phyloP scores from a whole-genome alignment of 1,284 basidiomycete species.

The Ustilago bromivora region DNA sequence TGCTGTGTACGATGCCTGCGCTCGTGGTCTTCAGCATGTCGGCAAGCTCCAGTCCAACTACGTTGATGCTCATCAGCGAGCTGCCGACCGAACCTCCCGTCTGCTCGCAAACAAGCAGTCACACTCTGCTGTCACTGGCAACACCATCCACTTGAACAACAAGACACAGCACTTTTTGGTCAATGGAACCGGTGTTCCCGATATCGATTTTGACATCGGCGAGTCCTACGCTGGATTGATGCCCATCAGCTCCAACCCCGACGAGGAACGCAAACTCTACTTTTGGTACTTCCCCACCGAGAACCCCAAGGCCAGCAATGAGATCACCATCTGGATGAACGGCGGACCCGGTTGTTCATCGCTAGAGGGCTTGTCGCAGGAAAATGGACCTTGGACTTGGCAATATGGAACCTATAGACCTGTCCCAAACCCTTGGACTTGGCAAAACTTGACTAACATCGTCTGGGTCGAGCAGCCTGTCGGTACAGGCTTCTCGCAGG shows the following conservation, averaged over 20 bases:
- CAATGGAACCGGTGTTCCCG: slow-evolving; percentile 49
- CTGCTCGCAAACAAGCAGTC: slow-evolving; percentile 22
- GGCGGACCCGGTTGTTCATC: slow-evolving; percentile 80
- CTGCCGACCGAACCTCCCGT: slow-evolving; percentile 23
- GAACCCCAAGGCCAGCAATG: slow-evolving; percentile 77
- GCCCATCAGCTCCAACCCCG: slow-evolving; percentile 40
- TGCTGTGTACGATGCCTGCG: slow-evolving; percentile 38
- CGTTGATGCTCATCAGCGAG: slow-evolving; percentile 30
- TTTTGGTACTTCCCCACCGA: slow-evolving; percentile 89
- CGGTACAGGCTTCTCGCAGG: slow-evolving; percentile 83
- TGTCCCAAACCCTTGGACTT: slow-evolving; percentile 79
- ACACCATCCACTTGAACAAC: slow-evolving; percentile 30
- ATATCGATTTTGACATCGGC: slow-evolving; percentile 51
- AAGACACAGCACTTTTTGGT: slow-evolving; percentile 38
- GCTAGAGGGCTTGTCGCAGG: slow-evolving; percentile 81
- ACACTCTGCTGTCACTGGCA: slow-evolving; percentile 18
- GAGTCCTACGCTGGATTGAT: slow-evolving; percentile 60
- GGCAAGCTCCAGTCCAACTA: slow-evolving; percentile 39
- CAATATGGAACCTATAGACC: slow-evolving; percentile 76
- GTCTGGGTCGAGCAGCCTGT: slow-evolving; percentile 86
- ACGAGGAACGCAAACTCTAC: slow-evolving; percentile 74
- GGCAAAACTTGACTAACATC: slow-evolving; percentile 81
- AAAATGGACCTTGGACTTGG: slow-evolving; percentile 82
- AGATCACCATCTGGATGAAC: slow-evolving; percentile 76
- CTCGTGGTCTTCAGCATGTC: slow-evolving; percentile 43